phyloP scores from a whole-genome alignment of 2,329 filamentous ascomycete species.

The Sclerotinia trifoliorum region DNA sequence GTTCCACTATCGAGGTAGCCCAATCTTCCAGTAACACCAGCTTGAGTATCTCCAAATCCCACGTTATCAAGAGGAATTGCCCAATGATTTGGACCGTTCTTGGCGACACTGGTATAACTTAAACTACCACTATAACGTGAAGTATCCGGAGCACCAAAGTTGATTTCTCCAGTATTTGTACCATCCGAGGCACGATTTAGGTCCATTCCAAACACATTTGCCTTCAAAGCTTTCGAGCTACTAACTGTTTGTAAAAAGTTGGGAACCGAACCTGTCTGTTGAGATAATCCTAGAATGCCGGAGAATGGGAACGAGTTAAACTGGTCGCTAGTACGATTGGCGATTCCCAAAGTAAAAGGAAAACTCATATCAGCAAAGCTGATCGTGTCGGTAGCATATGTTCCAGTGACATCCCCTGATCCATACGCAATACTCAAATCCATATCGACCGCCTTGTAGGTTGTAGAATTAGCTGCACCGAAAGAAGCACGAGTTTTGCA shows the following conservation, averaged over 20 bases:
- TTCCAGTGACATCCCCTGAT: constrained; percentile 69
- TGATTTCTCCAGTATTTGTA: constrained; percentile 70
- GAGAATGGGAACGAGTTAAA: constrained; percentile 82
- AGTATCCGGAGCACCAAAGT: constrained; percentile 69
- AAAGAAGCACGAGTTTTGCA: constrained; percentile 71
- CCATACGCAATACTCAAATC: constrained; percentile 72
- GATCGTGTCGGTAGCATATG: constrained; percentile 64
- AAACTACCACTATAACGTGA: constrained; percentile 67
- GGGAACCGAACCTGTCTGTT: constrained; percentile 54
- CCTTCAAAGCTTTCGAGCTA: constrained; percentile 53
- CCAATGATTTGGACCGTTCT: constrained; percentile 60
- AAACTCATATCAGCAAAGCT: constrained; percentile 64
- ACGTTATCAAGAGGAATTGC: constrained; percentile 67
- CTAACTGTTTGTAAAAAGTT: constrained; percentile 66
- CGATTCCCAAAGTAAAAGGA: constrained; percentile 69
- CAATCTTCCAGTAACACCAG: constrained; percentile 47
- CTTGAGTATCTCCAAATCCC: constrained; percentile 58
- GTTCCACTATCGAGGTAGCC: constrained; percentile 85
- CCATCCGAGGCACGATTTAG: constrained; percentile 67
- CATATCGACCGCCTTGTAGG: constrained; percentile 52
- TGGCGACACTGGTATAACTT: constrained; percentile 58
- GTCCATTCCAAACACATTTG: constrained; percentile 70
- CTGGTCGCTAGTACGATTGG: constrained; percentile 67
- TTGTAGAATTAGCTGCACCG: constrained; percentile 62
- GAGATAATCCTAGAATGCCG: constrained; percentile 78